Evolutionary conservation across 305 asterid genomes (phyloP), one percentile per base, ranked within the genome.

Genomic region (Striga hermonthica): DNA sequence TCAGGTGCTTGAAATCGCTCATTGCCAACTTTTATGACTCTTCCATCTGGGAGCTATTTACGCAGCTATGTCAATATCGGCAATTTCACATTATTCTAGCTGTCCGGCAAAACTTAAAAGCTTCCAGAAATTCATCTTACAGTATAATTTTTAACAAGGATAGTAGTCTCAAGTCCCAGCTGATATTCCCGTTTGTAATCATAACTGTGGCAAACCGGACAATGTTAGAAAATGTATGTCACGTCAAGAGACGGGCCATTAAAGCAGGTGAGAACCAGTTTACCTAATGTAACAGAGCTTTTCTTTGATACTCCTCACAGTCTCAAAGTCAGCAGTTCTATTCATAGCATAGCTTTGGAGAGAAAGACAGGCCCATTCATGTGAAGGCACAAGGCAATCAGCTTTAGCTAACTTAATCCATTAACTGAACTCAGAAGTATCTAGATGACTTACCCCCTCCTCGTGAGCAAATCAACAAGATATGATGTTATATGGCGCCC

Each of bases 1-100:
- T 92, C 98, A 14, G 98, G 95, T 75, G 98, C 97, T 80, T 89
- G 98, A 82, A 92, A 92, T 67, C 98, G 79, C 75, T 89, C 98
- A 40, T 95, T 86, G 74, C 95, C 96, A 66, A 89, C 98, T 83
- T 92, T 92, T 64, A 92, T 87, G 69, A 86, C 84, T 75, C 97
- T 89, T 81, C 98, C 98, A 84, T 92, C 98, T 71, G 98, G 98
- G 65, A 92, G 88, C 98, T 92, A 78, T 70, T 65, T 66, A 69
- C 60, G 50, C 64, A 75, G 63, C 67, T 43, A 56, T 37, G 63
- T 59, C 71, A 73, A 52, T 44, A 67, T 68, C 72, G 69, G 31
- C 61, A 47, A 47, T 69, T 71, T 44, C 58, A 75, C 43, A 40
- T 41, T 49, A 55, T 65, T 61, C 45, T 44, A 64, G 39, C 44